Percentiles rank a stretch among this genome's conserved stretches.
Evolutionary conservation across 1,139 yeast species (phyloP).

Genomic region (Blastobotrys buckinghamii): DNA sequence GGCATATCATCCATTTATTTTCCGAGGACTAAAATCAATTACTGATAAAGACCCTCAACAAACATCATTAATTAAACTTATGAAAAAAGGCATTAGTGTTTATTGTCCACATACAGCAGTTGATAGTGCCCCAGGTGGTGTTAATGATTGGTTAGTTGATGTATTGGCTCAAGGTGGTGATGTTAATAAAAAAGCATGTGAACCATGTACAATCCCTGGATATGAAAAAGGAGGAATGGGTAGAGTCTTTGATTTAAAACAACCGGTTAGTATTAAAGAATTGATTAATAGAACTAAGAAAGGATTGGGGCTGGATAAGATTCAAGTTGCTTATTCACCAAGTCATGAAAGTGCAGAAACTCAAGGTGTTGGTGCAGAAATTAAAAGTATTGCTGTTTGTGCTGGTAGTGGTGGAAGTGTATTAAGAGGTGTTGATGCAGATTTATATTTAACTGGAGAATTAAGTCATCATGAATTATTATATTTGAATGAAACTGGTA

Average conservation of each 20-base stretch:
- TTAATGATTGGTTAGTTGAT: conserved; percentile 81
- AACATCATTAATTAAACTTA: conserved; percentile 60
- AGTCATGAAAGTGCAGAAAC: conserved; percentile 22
- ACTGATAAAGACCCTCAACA: conserved; percentile 72
- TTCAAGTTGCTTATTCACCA: conserved; percentile 59
- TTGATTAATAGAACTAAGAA: conserved; percentile 52
- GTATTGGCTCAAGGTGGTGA: conserved; percentile 42
- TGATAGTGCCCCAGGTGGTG: conserved; percentile 88
- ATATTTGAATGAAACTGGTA: conserved; percentile 63
- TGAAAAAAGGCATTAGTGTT: conserved; percentile 73
- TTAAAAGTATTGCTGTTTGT: conserved; percentile 63
- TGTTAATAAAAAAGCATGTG: conserved; percentile 24
- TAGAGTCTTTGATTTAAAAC: conserved; percentile 49
- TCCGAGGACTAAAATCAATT: conserved; percentile 79
- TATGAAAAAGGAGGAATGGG: conserved; percentile 78
- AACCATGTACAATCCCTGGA: conserved; percentile 26
- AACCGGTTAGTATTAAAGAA: conserved; percentile 40
- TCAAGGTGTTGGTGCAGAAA: conserved; percentile 20
- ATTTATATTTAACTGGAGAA: conserved; percentile 85
- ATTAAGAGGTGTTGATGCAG: conserved; percentile 60
- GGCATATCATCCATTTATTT: conserved; percentile 92
- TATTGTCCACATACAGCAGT: conserved; percentile 96
- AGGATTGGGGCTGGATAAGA: conserved; percentile 45
- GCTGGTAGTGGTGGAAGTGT: conserved; percentile 92
- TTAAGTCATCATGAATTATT: conserved; percentile 89